These are phyloP conservation scores for Aschersonia sp. DNA, from an alignment of 2,329 filamentous ascomycete species.

Conservation along the genomic window DNA sequence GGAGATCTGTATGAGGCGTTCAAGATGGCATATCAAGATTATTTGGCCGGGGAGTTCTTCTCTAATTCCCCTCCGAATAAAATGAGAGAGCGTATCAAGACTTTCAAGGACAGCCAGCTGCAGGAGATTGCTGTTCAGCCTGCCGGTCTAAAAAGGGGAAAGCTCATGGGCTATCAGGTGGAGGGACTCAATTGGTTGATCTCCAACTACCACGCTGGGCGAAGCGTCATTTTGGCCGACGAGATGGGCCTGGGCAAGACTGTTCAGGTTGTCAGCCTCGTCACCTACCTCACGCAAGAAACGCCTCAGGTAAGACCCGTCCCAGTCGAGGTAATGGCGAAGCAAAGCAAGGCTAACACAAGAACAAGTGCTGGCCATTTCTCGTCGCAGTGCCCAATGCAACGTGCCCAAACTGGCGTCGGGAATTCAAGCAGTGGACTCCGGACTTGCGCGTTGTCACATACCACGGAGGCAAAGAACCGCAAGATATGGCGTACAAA, in stretches of 20 bases:
- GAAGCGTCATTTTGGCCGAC: conserved; percentile 85
- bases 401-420: conserved; percentile 93
- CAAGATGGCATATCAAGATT: conserved; percentile 71
- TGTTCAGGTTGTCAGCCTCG: conserved; percentile 75
- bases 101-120: conserved; percentile 55
- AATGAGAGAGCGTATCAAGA: conserved; percentile 53
- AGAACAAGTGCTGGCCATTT: conserved; percentile 64
- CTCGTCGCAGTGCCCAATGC: conserved; percentile 88
- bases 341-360: no score
- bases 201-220: conserved; percentile 69
- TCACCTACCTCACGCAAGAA: conserved; percentile 58
- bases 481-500: conserved; percentile 63
- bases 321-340: no score
- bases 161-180: conserved; percentile 86
- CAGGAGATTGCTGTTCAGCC: conserved; percentile 60
- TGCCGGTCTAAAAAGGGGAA: conserved; percentile 55
- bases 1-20: conserved; percentile 65
- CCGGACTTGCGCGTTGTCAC: conserved; percentile 79
- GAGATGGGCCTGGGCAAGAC: conserved; percentile 99
- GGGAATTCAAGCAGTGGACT: conserved; percentile 90
- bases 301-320: conserved; percentile 29
- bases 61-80: conserved; percentile 34
- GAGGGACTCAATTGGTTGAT: conserved; percentile 93
- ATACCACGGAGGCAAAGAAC: conserved; percentile 66
- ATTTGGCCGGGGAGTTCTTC: conserved; percentile 66